phyloP scores from a whole-genome alignment of 768 basidiomycete genomes.

The Dendrothele bispora region DNA sequence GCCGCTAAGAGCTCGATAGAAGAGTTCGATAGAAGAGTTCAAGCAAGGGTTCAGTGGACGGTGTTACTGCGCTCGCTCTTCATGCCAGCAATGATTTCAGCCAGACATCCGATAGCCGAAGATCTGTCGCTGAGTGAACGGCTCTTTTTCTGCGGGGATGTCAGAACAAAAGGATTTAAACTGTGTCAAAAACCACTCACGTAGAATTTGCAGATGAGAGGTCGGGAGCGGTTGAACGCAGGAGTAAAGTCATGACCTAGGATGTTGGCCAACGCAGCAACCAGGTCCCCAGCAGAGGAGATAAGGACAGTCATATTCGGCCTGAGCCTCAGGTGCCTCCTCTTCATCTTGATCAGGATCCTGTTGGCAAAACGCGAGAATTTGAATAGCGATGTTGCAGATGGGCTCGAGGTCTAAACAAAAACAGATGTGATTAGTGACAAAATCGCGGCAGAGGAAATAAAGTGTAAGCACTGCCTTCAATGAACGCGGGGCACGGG shows the following conservation, averaged over 20 bases:
- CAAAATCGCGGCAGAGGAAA: neutral
- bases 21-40: constrained; percentile 75
- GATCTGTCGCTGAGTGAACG: constrained; percentile 90
- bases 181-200: constrained; percentile 49
- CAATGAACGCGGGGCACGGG: constrained; percentile 80
- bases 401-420: constrained; percentile 68
- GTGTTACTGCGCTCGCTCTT: too few species aligned
- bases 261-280: constrained; percentile 81
- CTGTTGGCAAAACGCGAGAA: constrained; percentile 93
- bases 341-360: constrained; percentile 91
- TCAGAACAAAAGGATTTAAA: neutral
- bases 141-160: too few species aligned
- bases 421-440: constrained; percentile 11
- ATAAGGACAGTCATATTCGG: constrained; percentile 97
- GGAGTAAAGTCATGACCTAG: constrained; percentile 80
- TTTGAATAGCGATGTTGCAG: constrained; percentile 76
- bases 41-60: constrained; percentile 86
- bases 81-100: constrained; percentile 93
- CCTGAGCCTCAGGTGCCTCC: constrained; percentile 83
- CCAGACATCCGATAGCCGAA: constrained; percentile 88
- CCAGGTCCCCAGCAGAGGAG: constrained; percentile 90
- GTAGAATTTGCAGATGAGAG: constrained; percentile 88
- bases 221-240: constrained; percentile 81
- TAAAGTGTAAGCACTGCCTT: constrained; percentile 59
- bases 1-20: constrained; percentile 81